A percentile compares a stretch with the other conserved stretches of the same genome.
Evolutionary conservation across 768 basidiomycete species (phyloP).

Genomic region (Hericium alpestre): DNA sequence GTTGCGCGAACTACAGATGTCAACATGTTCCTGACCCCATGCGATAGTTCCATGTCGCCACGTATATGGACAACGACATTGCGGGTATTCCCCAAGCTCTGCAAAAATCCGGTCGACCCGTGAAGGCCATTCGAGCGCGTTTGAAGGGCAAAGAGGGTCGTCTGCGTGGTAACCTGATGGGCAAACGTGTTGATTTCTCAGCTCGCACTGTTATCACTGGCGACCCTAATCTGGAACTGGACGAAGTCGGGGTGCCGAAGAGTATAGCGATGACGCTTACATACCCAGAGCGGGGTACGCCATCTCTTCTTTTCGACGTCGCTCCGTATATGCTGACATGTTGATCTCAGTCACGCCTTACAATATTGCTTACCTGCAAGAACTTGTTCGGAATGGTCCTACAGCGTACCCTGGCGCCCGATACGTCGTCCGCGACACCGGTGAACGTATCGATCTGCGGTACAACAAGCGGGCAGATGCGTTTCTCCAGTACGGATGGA

Average conservation of each 20-base stretch:
- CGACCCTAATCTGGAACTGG: conserved; percentile 92
- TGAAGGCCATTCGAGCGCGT: conserved; percentile 96
- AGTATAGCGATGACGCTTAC: conserved; percentile 98
- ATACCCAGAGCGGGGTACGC: conserved; percentile 86
- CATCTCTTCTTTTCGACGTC: background rate
- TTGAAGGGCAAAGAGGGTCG: conserved; percentile 99
- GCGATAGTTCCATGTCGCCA: conserved; percentile 88
- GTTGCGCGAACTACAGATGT: conserved; percentile 13
- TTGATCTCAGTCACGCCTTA: conserved; percentile 76
- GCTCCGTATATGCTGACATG: conserved; percentile 5
- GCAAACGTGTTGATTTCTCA: conserved; percentile 98
- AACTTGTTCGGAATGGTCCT: conserved; percentile 90
- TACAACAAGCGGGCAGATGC: conserved; percentile 95
- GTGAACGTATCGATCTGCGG: conserved; percentile 91
- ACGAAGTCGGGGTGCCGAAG: conserved; percentile 92
- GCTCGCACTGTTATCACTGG: conserved; percentile 99
- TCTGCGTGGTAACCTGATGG: conserved; percentile 96
- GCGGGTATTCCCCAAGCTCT: conserved; percentile 95
- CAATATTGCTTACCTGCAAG: conserved; percentile 89
- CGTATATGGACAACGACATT: conserved; percentile 99
- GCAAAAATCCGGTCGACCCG: conserved; percentile 94
- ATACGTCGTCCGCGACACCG: conserved; percentile 94
- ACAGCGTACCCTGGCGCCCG: conserved; percentile 91
- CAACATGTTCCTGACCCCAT: background rate
- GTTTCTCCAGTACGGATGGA: conserved; percentile 95